These are phyloP conservation scores for Davidsoniella neocaledoniae DNA, from an alignment of 2,329 filamentous ascomycete genomes.

Conservation along the genomic window DNA sequence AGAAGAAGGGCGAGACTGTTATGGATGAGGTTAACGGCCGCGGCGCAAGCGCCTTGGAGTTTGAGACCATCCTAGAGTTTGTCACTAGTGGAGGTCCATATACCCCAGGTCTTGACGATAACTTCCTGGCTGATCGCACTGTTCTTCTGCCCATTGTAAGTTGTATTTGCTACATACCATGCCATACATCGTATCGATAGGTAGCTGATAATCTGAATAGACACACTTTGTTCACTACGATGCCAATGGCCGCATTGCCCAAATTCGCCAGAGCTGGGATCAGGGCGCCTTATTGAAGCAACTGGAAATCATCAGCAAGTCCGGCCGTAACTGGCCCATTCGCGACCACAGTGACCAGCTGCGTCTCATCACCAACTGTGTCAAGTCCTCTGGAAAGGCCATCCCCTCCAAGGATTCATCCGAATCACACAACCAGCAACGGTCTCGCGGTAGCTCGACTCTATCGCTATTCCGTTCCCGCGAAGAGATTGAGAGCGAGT, in stretches of 20 bases:
- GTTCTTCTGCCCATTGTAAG: conserved; percentile 69
- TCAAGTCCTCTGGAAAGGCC: conserved; percentile 29
- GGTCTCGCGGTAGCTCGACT: conserved; percentile 35
- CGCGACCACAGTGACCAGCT: conserved; percentile 72
- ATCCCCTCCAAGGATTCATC: neutral
- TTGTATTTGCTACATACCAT: conserved; percentile 15
- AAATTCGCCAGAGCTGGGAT: conserved; percentile 88
- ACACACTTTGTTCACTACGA: conserved; percentile 82
- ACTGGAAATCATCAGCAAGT: conserved; percentile 80
- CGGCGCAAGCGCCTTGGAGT: conserved; percentile 62
- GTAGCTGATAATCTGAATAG: conserved; percentile 25
- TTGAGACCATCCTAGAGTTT: conserved; percentile 74
- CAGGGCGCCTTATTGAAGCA: conserved; percentile 86
- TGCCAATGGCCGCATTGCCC: conserved; percentile 56
- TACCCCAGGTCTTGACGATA: conserved; percentile 79
- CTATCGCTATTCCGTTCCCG: conserved; percentile 59
- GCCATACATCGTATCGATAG: neutral
- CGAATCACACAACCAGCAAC: conserved; percentile 5
- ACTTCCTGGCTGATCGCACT: conserved; percentile 71
- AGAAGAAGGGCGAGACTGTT: conserved; percentile 67
- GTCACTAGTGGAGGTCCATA: conserved; percentile 66
- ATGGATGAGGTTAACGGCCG: conserved; percentile 57
- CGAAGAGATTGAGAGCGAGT: conserved; percentile 38
- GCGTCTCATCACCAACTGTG: conserved; percentile 50
- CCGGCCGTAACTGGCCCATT: conserved; percentile 89